Evolutionary conservation across 164 flowering plant genomes (phyloP), one percentile per base, ranked within the genome.

Genomic region (Umbellularia californica): DNA sequence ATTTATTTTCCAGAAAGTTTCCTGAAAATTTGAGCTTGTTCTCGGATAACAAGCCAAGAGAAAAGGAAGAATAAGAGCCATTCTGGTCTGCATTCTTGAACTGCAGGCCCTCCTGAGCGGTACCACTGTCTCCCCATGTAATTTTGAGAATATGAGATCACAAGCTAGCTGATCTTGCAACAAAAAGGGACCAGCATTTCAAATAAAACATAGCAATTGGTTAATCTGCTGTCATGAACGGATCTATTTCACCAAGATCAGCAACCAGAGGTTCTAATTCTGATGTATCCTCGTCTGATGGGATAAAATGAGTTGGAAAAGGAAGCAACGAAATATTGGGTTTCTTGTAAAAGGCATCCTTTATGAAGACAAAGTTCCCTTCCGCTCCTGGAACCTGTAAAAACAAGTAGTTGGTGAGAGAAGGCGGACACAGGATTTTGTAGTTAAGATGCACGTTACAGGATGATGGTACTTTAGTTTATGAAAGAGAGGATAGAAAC

Each of bases 161-260:
- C 47, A 41, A 41, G 47, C 47, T 41, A 41, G 2, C 47, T 41
- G 47, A 41, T 41, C 47, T 41, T 41, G 47, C 47, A 41, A 7
- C 47, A 7, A 41, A 41, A 41, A 9, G 47, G 47, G 47, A 9
- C 9, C 10, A 41, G 47, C 9, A 41, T 41, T 2, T 7, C 47
- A 41, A 41, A 41, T 41, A 41, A 41, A 41, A 41, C 47, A 41
- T 41, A 7, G 10, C 47, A 1, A 41, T 41, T 41, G n/a, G 60
- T 79, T 81, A 93, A 77, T 95, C 98, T 74, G 93, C 93, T 11
- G 85, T 87, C 98, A 94, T 91, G 72, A 96, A 93, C n/a, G 99
- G 99, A 81, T 96, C 99, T 25, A 77, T 68, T 22, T 96, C 99
- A 27, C 99, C 99, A 64, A 91, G 91, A 87, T 96, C 94, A 50